Evolutionary conservation across 805 yeast species (phyloP), one percentile per base, ranked within the genome.

Genomic region (Crinitomyces ghanaensis): DNA sequence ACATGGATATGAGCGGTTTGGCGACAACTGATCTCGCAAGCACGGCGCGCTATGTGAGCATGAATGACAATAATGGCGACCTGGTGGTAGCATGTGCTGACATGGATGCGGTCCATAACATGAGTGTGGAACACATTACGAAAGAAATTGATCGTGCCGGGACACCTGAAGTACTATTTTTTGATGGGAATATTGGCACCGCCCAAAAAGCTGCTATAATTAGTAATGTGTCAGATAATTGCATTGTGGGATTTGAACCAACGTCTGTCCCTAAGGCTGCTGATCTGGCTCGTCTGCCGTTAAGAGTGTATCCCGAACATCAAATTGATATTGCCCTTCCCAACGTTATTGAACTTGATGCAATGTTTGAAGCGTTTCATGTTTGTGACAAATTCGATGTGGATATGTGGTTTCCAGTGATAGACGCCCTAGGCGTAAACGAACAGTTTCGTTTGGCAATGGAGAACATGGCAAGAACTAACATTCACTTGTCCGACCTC

Each of bases 31-130:
- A 40, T 6, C 39, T 36, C 5, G 42, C 46, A 9, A 46, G 51
- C 6, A 77, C 93, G 0, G 83, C 91, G 0, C 81, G 79, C 45
- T 85, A 85, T 47, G 66, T 72, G 4, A 77, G 93, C 1, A 65
- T 74, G 37, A 86, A 83, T 45, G 70, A 69, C 36, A 41, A 45
- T 0, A 49, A 56, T 5, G 95, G 95, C 1, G 75, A 67, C 3
- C 60, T 85, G 30, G 50, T 79, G 2, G 60, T 81, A 12, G 93
- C 94, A 0, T 72, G 83, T 48, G 88, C 93, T 3, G 94, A 82
- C 48, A 84, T 85, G 94, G 61, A 62, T n/a, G 70, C 77, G 6
- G 59, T 76, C 15, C 80, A 79, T 42, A 56, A 62, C 18, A 38
- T 71, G 28, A 60, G 72, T 9, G 32, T 54, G 0, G 52, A 56